phyloP scores from a whole-genome alignment of 2,329 filamentous ascomycete species.

The Chalaropsis thielavioides region DNA sequence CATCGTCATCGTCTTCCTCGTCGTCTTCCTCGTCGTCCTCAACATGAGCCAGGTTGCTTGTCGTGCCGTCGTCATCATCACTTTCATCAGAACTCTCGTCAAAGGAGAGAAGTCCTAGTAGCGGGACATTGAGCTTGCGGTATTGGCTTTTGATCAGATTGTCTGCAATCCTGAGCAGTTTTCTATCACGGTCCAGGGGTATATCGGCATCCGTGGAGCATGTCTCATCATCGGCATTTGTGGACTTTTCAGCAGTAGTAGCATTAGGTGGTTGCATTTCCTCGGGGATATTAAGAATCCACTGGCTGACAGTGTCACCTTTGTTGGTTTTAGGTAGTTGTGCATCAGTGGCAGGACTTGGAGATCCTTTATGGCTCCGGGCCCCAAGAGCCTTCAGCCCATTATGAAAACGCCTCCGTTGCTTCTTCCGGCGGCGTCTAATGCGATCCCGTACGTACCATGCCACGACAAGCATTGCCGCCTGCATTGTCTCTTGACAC shows the following conservation, averaged over 20 bases:
- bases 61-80: constrained; percentile 22
- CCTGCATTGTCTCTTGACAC: constrained; percentile 35
- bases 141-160: constrained; percentile 35
- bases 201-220: constrained; percentile 30
- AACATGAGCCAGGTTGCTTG: constrained; percentile 21
- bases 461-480: constrained; percentile 35
- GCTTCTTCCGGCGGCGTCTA: constrained; percentile 28
- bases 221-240: constrained; percentile 28
- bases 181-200: constrained; percentile 29
- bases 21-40: constrained; percentile 18
- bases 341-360: not conserved
- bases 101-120: constrained; percentile 32
- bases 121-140: constrained; percentile 32
- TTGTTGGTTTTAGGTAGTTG: constrained; percentile 26
- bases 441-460: constrained; percentile 37
- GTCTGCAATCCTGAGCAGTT: constrained; percentile 32
- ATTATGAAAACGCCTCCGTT: constrained; percentile 30
- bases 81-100: constrained; percentile 32
- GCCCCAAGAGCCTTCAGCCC: constrained; percentile 26
- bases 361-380: not conserved
- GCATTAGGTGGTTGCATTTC: constrained; percentile 24
- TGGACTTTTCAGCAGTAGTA: constrained; percentile 21
- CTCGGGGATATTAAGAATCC: constrained; percentile 30
- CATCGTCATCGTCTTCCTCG: constrained; percentile 22
- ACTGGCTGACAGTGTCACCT: constrained; percentile 30